Conservation (phyloP, 2,329 filamentous ascomycete species). For the Magnaporthiopsis incrustans region DNA sequence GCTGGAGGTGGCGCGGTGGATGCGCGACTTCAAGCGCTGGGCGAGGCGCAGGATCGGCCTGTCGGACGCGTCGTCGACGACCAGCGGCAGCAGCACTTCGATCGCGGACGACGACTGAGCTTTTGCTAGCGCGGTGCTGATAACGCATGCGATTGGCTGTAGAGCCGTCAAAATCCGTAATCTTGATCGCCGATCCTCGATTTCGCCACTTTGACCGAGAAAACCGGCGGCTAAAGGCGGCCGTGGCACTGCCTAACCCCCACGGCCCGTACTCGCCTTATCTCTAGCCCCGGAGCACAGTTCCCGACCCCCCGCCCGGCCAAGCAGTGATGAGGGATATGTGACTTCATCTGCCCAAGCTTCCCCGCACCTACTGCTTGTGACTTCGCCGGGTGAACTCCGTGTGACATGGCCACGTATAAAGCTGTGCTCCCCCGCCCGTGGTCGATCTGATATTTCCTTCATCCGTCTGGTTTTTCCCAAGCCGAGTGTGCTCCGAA, state of each 20-base stretch:
- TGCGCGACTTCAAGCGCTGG: not conserved
- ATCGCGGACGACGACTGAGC: not conserved
- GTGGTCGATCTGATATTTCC: not conserved
- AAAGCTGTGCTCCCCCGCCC: not conserved
- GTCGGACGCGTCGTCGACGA: not conserved
- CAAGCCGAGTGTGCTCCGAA: not conserved
- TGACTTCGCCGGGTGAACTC: not conserved
- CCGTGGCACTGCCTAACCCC: too few relatives aligned
- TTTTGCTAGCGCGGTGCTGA: too few relatives aligned
- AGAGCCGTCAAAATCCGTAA: too few relatives aligned
- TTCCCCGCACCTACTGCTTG: not conserved
- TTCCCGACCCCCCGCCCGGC: not conserved
- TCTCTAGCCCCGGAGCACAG: not conserved
- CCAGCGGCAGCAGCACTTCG: not conserved
- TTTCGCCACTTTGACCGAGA: too few relatives aligned
- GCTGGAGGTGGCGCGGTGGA: not conserved
- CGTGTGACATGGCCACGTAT: not conserved
- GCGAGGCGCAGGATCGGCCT: conserved; percentile 1
- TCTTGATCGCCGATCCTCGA: not conserved
- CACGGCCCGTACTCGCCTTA: not conserved
- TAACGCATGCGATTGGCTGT: too few relatives aligned
- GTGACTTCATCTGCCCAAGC: not conserved
- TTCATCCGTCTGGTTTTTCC: not conserved
- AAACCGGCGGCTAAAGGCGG: not conserved
- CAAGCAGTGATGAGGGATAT: not conserved